Conservation (phyloP, 257 asterid species). For the Solanum rostratum region DNA sequence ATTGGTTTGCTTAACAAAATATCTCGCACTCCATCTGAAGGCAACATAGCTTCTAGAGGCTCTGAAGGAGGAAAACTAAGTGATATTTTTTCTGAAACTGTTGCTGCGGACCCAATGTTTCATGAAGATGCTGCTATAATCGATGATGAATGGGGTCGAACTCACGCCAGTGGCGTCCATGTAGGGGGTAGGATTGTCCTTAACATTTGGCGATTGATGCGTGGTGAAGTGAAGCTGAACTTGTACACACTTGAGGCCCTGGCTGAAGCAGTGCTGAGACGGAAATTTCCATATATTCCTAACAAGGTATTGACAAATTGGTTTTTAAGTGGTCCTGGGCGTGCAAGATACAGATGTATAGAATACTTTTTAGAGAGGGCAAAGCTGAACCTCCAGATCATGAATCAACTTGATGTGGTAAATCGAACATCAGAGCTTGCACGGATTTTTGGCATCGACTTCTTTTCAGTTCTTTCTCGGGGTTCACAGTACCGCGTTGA, state of each 20-base stretch:
- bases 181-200: slow-evolving; percentile 94
- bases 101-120: slow-evolving; percentile 26
- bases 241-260: slow-evolving; percentile 82
- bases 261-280: slow-evolving; percentile 80
- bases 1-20: slow-evolving; percentile 60
- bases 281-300: slow-evolving; percentile 64
- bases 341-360: slow-evolving; percentile 71
- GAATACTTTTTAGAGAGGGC: slow-evolving; percentile 61
- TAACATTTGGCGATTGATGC: slow-evolving; percentile 90
- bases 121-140: slow-evolving; percentile 39
- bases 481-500: slow-evolving; percentile 98
- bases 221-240: slow-evolving; percentile 78
- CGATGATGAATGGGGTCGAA: slow-evolving; percentile 98
- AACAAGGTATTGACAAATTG: slow-evolving; percentile 62
- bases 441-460: slow-evolving; percentile 92
- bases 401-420: slow-evolving; percentile 83
- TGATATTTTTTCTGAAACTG: slow-evolving; percentile 32
- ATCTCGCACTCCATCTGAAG: slow-evolving; percentile 61
- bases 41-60: slow-evolving; percentile 28
- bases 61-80: slow-evolving; percentile 25
- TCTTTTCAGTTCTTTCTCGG: slow-evolving; percentile 87
- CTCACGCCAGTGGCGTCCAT: slow-evolving; percentile 93
- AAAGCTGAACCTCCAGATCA: slow-evolving; percentile 66
- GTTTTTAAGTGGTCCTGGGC: slow-evolving; percentile 86
- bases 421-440: slow-evolving; percentile 98